Evolutionary conservation across 1,284 basidiomycete species (phyloP), one percentile per base, ranked within the genome.

Genomic region (Naganishia albida): DNA sequence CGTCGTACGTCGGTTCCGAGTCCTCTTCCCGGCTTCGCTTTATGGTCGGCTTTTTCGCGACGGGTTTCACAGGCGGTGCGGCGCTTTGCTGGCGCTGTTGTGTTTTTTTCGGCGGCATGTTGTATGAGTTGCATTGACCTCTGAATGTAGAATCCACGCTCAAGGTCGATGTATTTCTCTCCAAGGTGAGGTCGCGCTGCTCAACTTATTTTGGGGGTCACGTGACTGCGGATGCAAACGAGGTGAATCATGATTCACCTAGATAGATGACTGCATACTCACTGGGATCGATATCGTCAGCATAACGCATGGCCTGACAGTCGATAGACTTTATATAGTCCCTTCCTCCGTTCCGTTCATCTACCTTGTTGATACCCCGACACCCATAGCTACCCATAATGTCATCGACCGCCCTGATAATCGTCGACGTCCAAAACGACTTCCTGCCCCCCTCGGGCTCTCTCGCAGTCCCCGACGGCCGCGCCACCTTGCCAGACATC

Each of bases 361-460:
- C 7, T 44, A 44, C 48, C 10, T 23, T 30, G 15, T 10, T 13
- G 25, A 25, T 3, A 25, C 3, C 6, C 7, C 16, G 34, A 3
- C 3, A 26, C 43, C 18, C 15, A 38, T 39, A 23, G n/a, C n/a
- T 46, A 44, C 40, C 1, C 42, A 49, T 23, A 38, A 56, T 56
- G 54, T 20, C 20, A 2, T 3, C 7, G 23, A 78, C 77, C 6
- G 85, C 83, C 0, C 78, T 86, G 46, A 70, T 86, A 54, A 74
- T 86, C 49, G 81, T 86, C 49, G 86, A 87, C 73, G 79, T 85
- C 15, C 86, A 87, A 72, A 81, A 86, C 72, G 86, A 87, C 76
- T 87, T 87, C 72, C 80, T 86, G n/a, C 85, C 85, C n/a, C 84
- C 84, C 2, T 68, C 74, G 42, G 86, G 86, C 16, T 76, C 82